These are phyloP conservation scores for Bacidia gigantensis DNA, from an alignment of 495 filamentous ascomycete species.

Conservation along the genomic window DNA sequence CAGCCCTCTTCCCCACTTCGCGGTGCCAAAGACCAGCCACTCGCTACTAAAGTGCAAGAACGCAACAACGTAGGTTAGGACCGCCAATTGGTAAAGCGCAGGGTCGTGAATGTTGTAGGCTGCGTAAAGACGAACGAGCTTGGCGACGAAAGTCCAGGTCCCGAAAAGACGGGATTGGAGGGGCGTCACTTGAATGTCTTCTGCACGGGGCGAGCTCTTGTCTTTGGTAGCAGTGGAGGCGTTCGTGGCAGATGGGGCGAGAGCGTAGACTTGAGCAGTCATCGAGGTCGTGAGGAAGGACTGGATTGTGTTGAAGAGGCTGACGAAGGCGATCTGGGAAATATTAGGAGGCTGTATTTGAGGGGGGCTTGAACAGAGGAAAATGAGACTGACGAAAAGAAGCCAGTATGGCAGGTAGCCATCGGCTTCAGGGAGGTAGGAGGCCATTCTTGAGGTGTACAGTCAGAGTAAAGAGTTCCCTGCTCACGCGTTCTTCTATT, in stretches of 20 bases:
- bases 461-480: too few relatives aligned
- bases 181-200: conserved; percentile 39
- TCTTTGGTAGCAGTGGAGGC: conserved; percentile 24
- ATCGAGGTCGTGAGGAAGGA: conserved; percentile 59
- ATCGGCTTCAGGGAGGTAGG: conserved; percentile 38
- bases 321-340: conserved; percentile 40
- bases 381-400: conserved; percentile 36
- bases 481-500: too few relatives aligned
- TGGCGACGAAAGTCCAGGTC: conserved; percentile 73
- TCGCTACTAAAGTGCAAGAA: conserved; percentile 70
- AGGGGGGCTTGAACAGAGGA: neutral
- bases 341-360: neutral
- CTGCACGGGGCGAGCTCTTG: conserved; percentile 13
- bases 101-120: conserved; percentile 68
- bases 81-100: conserved; percentile 58
- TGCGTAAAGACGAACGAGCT: conserved; percentile 67
- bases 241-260: conserved; percentile 33
- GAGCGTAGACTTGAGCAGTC: conserved; percentile 63
- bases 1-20: conserved; percentile 53
- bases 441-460: conserved; percentile 7
- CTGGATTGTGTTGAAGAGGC: conserved; percentile 70
- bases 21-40: conserved; percentile 60
- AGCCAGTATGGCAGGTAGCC: conserved; percentile 57
- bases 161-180: conserved; percentile 77
- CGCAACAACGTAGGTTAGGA: conserved; percentile 71